Base-by-base conservation (phyloP, 1,284 basidiomycete genomes). In the Chondrostereum purpureum region DNA sequence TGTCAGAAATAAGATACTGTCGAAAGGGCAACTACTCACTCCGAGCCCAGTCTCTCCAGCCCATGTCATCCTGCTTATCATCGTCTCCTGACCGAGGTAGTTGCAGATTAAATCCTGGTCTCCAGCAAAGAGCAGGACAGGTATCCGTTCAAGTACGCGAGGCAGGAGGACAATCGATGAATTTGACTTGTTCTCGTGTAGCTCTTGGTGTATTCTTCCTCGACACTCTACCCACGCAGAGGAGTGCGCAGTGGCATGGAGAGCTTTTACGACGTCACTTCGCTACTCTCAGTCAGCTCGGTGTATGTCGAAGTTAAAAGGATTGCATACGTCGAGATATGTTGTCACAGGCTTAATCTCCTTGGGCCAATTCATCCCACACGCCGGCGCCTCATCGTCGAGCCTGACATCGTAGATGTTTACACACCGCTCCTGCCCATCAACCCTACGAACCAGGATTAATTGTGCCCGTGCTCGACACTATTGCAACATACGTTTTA, bases 331-430 rank as follows among this genome's bases (percentile, higher is more conserved):
- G 19, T 76, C 78, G 11, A 99, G 78, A 60, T 94, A 97, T 3
- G 70, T 67, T 35, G 83, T 86, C 31, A 97, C 74, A 39, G 85
- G 80, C 6, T 72, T 63, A 18, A 99, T 77, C 53, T 92, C 91
- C n/a, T 85, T 83, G 3, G 95, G 95, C 95, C 95, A 99, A 64
- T 95, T 95, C 91, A 98, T 90, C 1, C 95, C 95, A 63, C 95
- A 99, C 2, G 81, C 84, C n/a, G 94, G 94, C 39, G 64, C 70
- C 11, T 74, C 75, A 61, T 99, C 96, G 45, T 86, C 80, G 20
- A 91, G 68, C 23, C 96, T 84, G 16, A 98, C 80, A 58, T 99
- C 96, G 58, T 99, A 99, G 38, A 98, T 82, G 62, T 99, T 99
- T 56, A 94, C 72, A 64, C 95, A 99, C 64, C 80, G 85, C 31